Evolutionary conservation across 176 grass and related monocot species (phyloP), one percentile per base, ranked within the genome.

Genomic region (Bonia amplexicaulis): DNA sequence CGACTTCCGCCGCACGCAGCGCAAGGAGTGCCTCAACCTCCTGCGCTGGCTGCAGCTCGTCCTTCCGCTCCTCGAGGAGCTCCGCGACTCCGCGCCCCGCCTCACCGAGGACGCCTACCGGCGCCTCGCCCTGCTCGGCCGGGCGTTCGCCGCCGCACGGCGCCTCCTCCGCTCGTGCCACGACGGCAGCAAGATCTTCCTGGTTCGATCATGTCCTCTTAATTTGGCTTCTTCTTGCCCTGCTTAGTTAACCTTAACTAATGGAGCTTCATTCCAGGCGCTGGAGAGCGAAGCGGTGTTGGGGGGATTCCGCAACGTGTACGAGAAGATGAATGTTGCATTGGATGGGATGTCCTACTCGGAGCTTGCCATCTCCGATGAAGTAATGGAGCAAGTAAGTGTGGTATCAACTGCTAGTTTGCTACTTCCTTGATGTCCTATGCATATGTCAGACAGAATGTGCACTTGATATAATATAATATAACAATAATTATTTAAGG

Each of bases 101-200:
- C 84, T 95, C 76, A 76, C 93, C 60, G 90, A 90, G 29, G 48
- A 79, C 25, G 88, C 85, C 6, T 93, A 87, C 86, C 19, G 33
- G 49, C 88, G 74, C 3, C 88, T 95, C 54, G n/a, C 42, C 19
- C 51, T 76, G 20, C 86, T 95, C 52, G 48, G 71, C 49, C 81
- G 84, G 2, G 88, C 90, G 1, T 81, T 95, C 49, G 5, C 31
- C 15, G 88, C 88, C 42, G 88, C 90, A 2, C 83, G 87, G 55
- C 91, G 85, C 49, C 83, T 95, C 42, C 86, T 95, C n/a, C 69
- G 93, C 4, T 76, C 66, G 6, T 95, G 93, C 85, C 83, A 95
- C 46, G 93, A 95, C 51, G 90, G 93, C 74, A 95, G 93, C 88
- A 95, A 93, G 83, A 92, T 95, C 71, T 93, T 78, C 82, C 86